Evolutionary conservation across 2,329 filamentous ascomycete species (phyloP).

Genomic region (Phyllosticta capitalensis): DNA sequence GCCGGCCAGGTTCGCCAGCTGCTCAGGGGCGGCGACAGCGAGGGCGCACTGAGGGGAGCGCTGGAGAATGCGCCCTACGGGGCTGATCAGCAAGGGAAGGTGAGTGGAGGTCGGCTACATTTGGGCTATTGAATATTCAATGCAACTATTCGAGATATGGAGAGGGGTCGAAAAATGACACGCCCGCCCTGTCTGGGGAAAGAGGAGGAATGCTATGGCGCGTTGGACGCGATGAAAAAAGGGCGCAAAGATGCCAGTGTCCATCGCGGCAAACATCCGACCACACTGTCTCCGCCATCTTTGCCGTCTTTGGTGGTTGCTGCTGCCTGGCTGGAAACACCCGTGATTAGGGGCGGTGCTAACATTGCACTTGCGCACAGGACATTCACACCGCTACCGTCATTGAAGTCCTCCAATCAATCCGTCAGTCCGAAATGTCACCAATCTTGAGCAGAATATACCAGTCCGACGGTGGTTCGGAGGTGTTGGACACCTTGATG

Average conservation of each 20-base stretch:
- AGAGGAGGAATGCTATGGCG: neutral
- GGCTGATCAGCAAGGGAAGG: constrained; percentile 44
- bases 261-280: neutral
- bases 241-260: neutral
- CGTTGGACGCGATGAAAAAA: neutral
- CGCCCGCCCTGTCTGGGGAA: neutral
- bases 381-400: constrained; percentile 82
- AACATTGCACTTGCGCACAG: constrained; percentile 35
- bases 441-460: constrained; percentile 78
- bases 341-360: neutral
- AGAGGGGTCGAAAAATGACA: constrained; percentile 1
- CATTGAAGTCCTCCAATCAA: constrained; percentile 87
- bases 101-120: constrained; percentile 22
- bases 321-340: neutral
- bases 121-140: neutral
- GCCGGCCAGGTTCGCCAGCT: constrained; percentile 79
- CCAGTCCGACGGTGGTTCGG: constrained; percentile 65
- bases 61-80: constrained; percentile 75
- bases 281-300: neutral
- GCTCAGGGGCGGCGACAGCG: constrained; percentile 73
- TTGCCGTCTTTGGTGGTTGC: neutral
- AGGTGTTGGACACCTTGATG: constrained; percentile 87
- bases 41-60: constrained; percentile 75
- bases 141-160: constrained; percentile 5
- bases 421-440: constrained; percentile 92